These are phyloP conservation scores for Capronia americana DNA, from an alignment of 2,329 filamentous ascomycete species.

Conservation along the genomic window DNA sequence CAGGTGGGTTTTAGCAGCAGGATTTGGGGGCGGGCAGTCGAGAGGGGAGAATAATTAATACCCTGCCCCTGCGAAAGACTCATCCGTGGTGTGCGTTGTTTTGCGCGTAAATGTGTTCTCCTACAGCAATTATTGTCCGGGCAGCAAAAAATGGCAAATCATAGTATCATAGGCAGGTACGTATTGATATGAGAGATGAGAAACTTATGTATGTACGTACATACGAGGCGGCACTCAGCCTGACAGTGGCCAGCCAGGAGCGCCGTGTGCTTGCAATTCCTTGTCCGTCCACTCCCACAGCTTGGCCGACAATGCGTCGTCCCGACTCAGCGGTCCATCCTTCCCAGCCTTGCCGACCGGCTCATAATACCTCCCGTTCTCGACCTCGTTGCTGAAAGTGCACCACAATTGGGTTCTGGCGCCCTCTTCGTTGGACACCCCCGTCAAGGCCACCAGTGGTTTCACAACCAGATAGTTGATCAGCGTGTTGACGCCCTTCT, in stretches of 20 bases:
- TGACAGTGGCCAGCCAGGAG: not conserved
- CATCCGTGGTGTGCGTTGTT: too few relatives aligned
- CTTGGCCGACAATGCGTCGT: slow-evolving; percentile 42
- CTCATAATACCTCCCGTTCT: slow-evolving; percentile 52
- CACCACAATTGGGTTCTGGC: slow-evolving; percentile 52
- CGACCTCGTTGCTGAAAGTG: slow-evolving; percentile 46
- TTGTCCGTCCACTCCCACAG: slow-evolving; percentile 49
- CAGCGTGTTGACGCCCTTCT: slow-evolving; percentile 48
- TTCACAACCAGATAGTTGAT: slow-evolving; percentile 3
- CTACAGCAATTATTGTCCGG: too few relatives aligned
- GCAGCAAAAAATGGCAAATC: too few relatives aligned
- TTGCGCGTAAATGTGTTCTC: too few relatives aligned
- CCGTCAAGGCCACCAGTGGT: slow-evolving; percentile 12
- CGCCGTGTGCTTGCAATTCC: slow-evolving; percentile 22
- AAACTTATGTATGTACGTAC: not conserved
- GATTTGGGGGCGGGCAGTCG: too few relatives aligned
- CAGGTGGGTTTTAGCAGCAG: too few relatives aligned
- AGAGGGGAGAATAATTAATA: too few relatives aligned
- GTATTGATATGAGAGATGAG: too few relatives aligned
- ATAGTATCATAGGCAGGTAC: too few relatives aligned
- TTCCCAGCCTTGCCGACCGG: slow-evolving; percentile 43
- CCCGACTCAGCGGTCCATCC: slow-evolving; percentile 32
- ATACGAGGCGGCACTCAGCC: not conserved
- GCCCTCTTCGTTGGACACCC: slow-evolving; percentile 44
- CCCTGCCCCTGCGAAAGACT: too few relatives aligned